Conservation (phyloP, 202 grass and related monocot species). For the Panicum virgatum region DNA sequence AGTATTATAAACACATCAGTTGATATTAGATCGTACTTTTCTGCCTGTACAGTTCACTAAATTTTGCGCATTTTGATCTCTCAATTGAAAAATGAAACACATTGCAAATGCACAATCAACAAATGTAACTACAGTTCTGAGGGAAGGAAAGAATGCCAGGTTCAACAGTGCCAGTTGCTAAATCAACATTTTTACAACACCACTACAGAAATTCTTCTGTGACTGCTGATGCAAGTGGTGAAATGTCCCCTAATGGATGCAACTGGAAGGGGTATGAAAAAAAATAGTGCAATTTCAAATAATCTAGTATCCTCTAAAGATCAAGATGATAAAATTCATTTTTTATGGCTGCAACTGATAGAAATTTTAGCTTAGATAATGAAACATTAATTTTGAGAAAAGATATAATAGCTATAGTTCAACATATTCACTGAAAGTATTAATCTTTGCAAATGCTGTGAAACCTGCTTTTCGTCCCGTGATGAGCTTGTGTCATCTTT, state of each 20-base stretch:
- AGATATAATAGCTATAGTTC: not conserved
- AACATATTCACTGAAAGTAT: not conserved
- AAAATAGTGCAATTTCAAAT: not conserved
- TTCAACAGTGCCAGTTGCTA: not conserved
- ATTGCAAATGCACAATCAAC: slow-evolving; percentile 14
- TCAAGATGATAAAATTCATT: not conserved
- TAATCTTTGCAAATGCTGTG: slow-evolving; percentile 6
- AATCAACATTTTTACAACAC: not conserved
- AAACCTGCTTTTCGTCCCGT: slow-evolving; percentile 89
- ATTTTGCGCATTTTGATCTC: not conserved
- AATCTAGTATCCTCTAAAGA: slow-evolving; percentile 19
- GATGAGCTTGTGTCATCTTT: slow-evolving; percentile 90
- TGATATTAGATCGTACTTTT: not conserved
- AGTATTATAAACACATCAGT: not conserved
- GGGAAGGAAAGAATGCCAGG: not conserved
- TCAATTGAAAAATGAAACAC: not conserved
- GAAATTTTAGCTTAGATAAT: not conserved
- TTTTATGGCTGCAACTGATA: not conserved
- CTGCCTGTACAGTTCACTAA: not conserved
- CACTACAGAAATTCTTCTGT: not conserved
- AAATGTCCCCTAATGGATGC: not conserved
- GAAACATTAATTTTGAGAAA: not conserved
- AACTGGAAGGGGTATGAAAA: slow-evolving; percentile 5
- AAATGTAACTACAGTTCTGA: not conserved
- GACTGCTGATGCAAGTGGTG: not conserved